phyloP scores from a whole-genome alignment of 1,284 basidiomycete species.

The Pascua guehoae region DNA sequence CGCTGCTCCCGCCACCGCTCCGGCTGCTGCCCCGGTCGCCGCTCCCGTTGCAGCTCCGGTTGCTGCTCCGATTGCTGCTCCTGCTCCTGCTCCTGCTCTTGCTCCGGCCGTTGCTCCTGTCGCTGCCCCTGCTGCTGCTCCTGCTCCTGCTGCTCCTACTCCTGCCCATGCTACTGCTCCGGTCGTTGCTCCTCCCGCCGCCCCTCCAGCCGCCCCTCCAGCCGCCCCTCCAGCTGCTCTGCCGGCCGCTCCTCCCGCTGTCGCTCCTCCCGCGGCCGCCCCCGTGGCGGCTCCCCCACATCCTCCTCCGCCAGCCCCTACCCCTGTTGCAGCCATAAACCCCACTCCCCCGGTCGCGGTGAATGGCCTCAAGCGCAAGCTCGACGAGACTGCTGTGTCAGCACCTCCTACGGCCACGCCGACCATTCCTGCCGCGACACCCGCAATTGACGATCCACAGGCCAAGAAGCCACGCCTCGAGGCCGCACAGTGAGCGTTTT shows the following conservation, averaged over 20 bases:
- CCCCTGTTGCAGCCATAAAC: neutral
- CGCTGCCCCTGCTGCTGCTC: neutral
- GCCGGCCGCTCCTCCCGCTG: neutral
- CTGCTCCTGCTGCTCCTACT: neutral
- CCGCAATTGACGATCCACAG: neutral
- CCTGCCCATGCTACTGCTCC: neutral
- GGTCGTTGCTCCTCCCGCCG: neutral
- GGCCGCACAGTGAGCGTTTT: neutral
- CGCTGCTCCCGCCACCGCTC: neutral
- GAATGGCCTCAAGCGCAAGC: neutral
- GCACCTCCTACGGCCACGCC: neutral
- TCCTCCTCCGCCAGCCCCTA: neutral
- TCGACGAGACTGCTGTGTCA: neutral
- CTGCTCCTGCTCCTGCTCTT: neutral
- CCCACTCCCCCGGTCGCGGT: neutral
- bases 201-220: neutral
- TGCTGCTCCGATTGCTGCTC: neutral
- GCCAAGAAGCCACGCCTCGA: constrained; percentile 9
- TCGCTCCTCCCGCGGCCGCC: neutral
- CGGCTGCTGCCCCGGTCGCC: neutral
- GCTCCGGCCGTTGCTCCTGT: neutral
- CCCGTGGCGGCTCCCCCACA: neutral
- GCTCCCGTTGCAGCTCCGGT: neutral
- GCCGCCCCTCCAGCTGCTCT: neutral
- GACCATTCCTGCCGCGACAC: neutral